A percentile compares a stretch with the other conserved stretches of the same genome.
phyloP scores from a whole-genome alignment of 2,329 filamentous ascomycete genomes.

The Fusarium robinianum region DNA sequence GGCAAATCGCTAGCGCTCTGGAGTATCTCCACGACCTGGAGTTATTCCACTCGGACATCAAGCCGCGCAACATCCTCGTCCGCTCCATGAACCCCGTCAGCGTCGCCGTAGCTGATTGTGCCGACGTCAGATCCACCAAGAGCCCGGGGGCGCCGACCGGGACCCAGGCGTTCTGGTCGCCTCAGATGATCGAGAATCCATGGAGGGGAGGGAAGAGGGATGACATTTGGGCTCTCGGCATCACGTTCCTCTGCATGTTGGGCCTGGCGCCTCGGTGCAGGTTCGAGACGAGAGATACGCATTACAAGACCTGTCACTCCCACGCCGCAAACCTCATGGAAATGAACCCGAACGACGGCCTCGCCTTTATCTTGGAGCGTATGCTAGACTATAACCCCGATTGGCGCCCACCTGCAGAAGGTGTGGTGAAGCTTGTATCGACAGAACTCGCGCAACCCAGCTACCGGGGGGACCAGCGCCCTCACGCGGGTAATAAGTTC shows the following conservation, averaged over 20 bases:
- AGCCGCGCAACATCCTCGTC: constrained; percentile 41
- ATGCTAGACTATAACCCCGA: constrained; percentile 31
- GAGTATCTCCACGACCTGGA: constrained; percentile 34
- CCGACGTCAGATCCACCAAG: constrained; percentile 32
- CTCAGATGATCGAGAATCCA: constrained; percentile 30
- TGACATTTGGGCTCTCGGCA: constrained; percentile 43
- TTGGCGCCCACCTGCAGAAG: constrained; percentile 25
- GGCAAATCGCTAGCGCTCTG: constrained; percentile 34
- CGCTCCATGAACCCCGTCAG: constrained; percentile 36
- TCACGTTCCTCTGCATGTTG: constrained; percentile 40
- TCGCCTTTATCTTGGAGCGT: constrained; percentile 28
- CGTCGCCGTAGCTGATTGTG: constrained; percentile 40
- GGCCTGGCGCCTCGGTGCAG: constrained; percentile 36
- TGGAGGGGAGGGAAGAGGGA: constrained; percentile 34
- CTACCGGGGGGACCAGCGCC: too few species aligned
- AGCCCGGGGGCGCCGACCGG: constrained; percentile 23
- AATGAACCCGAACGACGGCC: constrained; percentile 33
- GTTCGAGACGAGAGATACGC: constrained; percentile 18
- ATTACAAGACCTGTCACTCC: constrained; percentile 26
- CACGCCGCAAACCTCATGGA: constrained; percentile 30
- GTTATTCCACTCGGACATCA: constrained; percentile 40
- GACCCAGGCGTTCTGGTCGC: constrained; percentile 39
- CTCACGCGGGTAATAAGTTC: too few species aligned
- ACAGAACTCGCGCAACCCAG: too few species aligned
- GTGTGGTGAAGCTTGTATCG: constrained; percentile 22